Evolutionary conservation across 1,284 basidiomycete species (phyloP).

Genomic region (Pisolithus thermaeus): DNA sequence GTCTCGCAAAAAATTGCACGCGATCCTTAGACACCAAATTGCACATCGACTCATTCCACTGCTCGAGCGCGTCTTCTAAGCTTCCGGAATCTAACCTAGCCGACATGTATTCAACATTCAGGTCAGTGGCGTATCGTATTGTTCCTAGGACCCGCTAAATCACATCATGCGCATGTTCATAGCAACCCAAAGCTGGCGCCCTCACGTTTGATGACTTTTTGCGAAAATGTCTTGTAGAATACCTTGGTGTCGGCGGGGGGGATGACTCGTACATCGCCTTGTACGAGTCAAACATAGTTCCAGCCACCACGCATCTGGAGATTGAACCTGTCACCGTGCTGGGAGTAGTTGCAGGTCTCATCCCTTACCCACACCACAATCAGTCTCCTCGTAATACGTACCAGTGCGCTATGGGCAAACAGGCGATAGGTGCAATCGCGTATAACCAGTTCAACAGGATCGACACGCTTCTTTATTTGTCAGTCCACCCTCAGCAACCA

Average conservation of each 20-base stretch:
- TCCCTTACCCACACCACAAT: slow-evolving; percentile 99
- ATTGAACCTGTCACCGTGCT: slow-evolving; percentile 99
- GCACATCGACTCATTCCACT: no score
- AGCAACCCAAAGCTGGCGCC: slow-evolving; percentile 77
- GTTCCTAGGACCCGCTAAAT: background rate
- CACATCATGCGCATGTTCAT: background rate
- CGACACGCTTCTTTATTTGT: slow-evolving; percentile 96
- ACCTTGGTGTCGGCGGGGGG: slow-evolving; percentile 99
- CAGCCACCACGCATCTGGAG: slow-evolving; percentile 89
- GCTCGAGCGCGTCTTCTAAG: no score
- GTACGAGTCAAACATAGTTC: slow-evolving; percentile 85
- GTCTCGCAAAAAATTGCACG: no score
- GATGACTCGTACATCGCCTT: slow-evolving; percentile 97
- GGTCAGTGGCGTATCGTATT: slow-evolving; percentile 30
- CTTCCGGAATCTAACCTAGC: no score
- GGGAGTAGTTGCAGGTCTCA: slow-evolving; percentile 95
- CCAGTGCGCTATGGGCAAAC: slow-evolving; percentile 99
- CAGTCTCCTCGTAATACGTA: slow-evolving; percentile 99
- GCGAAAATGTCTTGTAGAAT: slow-evolving; percentile 94
- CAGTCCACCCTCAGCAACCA: slow-evolving; percentile 98
- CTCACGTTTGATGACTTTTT: slow-evolving; percentile 95
- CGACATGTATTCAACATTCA: no score
- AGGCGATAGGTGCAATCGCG: slow-evolving; percentile 98
- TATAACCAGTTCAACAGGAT: slow-evolving; percentile 98
- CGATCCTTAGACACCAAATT: no score